phyloP scores from a whole-genome alignment of 164 flowering plant genomes.

The Cinnamomum micranthum region DNA sequence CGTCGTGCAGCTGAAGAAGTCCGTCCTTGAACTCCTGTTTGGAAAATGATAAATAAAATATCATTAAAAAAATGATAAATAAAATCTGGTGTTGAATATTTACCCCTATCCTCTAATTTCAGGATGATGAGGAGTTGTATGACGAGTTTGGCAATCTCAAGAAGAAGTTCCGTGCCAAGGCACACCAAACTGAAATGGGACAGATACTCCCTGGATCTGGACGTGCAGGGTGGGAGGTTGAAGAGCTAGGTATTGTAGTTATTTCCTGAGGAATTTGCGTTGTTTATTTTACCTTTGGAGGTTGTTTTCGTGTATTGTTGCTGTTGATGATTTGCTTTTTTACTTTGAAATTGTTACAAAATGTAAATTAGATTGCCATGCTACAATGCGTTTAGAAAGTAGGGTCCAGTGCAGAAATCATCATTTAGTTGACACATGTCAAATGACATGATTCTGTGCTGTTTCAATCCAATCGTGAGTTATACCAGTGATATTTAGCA shows the following conservation, averaged over 20 bases:
- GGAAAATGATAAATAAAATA: not conserved
- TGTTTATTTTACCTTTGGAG: not conserved
- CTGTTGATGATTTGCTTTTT: not conserved
- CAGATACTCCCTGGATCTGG: constrained; percentile 72
- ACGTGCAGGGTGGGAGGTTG: constrained; percentile 98
- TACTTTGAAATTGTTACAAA: not conserved
- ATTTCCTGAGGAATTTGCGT: not conserved
- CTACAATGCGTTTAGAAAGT: not conserved
- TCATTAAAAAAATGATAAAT: not conserved
- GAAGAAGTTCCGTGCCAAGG: constrained; percentile 91
- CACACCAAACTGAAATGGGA: constrained; percentile 64
- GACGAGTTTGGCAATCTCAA: constrained; percentile 98
- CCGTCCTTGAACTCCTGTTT: constrained; percentile 10
- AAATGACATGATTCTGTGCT: no score
- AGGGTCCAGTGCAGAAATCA: not conserved
- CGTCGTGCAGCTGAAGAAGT: constrained; percentile 93
- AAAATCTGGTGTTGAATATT: constrained; percentile 5
- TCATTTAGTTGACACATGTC: no score
- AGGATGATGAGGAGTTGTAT: constrained; percentile 99
- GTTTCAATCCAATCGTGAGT: no score
- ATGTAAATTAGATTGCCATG: no score
- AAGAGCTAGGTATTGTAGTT: constrained; percentile 68
- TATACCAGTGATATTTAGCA: no score
- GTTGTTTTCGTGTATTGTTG: not conserved
- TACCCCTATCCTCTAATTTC: constrained; percentile 16